Evolutionary conservation across 805 yeast genomes (phyloP).

Genomic region (Blastobotrys muscicola): DNA sequence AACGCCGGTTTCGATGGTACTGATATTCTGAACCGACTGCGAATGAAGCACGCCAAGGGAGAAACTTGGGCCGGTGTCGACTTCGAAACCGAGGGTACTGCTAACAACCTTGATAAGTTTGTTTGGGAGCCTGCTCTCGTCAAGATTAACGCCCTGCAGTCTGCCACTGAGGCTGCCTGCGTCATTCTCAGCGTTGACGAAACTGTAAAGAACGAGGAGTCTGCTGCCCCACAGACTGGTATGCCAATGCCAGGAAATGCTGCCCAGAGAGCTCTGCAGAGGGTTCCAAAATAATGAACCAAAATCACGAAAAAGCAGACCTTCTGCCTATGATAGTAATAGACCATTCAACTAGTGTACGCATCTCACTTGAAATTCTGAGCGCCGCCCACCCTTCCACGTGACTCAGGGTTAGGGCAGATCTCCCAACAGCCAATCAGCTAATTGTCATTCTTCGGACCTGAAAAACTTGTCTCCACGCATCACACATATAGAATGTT

Average conservation of each 20-base stretch:
- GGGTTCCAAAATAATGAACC: neutral
- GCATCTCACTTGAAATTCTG: too few species aligned
- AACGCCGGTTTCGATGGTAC: conserved; percentile 98
- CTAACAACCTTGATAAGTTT: conserved; percentile 73
- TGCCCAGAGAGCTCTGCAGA: conserved; percentile 13
- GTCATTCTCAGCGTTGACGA: conserved; percentile 92
- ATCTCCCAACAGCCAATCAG: too few species aligned
- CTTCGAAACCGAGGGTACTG: conserved; percentile 70
- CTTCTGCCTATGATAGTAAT: too few species aligned
- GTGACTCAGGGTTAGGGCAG: too few species aligned
- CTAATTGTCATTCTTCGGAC: too few species aligned
- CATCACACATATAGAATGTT: conserved; percentile 30
- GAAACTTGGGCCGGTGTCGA: conserved; percentile 90
- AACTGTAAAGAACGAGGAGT: conserved; percentile 44
- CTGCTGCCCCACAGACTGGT: conserved; percentile 29
- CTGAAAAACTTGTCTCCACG: neutral
- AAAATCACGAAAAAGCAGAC: too few species aligned
- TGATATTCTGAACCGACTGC: conserved; percentile 80
- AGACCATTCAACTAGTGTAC: too few species aligned
- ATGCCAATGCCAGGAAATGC: conserved; percentile 16
- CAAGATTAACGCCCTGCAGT: conserved; percentile 83
- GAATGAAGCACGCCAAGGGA: conserved; percentile 92
- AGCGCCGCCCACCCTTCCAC: too few species aligned
- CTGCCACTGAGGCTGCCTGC: conserved; percentile 96
- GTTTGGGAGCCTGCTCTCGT: conserved; percentile 98